phyloP scores from a whole-genome alignment of 208 protist genomes.

The Acanthamoeba castellanii region DNA sequence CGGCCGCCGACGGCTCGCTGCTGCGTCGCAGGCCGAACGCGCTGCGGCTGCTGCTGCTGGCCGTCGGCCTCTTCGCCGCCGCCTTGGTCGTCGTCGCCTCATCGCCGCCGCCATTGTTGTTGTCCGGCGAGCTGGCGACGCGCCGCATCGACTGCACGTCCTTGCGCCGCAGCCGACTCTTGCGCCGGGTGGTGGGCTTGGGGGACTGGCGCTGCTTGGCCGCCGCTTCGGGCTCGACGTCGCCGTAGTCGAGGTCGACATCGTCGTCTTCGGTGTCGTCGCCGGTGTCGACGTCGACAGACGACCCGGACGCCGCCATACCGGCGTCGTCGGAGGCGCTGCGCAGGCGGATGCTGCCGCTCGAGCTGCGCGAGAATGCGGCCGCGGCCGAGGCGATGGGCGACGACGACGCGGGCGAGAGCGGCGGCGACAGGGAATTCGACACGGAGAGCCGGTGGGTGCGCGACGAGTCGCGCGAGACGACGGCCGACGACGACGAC shows the following conservation, averaged over 20 bases:
- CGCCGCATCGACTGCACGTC: conserved; percentile 9
- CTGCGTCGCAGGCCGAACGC: too few relatives aligned
- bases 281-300: background rate
- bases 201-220: background rate
- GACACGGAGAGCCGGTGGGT: too few relatives aligned
- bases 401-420: background rate
- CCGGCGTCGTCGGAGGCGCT: background rate
- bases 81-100: background rate
- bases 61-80: background rate
- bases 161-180: background rate
- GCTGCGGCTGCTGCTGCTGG: too few relatives aligned
- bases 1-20: too few relatives aligned
- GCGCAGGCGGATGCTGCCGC: background rate
- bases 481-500: too few relatives aligned
- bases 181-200: background rate
- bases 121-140: background rate
- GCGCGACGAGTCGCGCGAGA: too few relatives aligned
- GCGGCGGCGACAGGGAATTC: background rate
- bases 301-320: background rate
- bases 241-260: background rate
- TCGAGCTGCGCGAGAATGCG: background rate
- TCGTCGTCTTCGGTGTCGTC: background rate
- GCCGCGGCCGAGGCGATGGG: background rate
- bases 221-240: background rate
- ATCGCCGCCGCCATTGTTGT: background rate